A percentile compares a stretch with the other conserved stretches of the same genome.
phyloP scores from a whole-genome alignment of 768 basidiomycete genomes.

The Boletellus emodensis region DNA sequence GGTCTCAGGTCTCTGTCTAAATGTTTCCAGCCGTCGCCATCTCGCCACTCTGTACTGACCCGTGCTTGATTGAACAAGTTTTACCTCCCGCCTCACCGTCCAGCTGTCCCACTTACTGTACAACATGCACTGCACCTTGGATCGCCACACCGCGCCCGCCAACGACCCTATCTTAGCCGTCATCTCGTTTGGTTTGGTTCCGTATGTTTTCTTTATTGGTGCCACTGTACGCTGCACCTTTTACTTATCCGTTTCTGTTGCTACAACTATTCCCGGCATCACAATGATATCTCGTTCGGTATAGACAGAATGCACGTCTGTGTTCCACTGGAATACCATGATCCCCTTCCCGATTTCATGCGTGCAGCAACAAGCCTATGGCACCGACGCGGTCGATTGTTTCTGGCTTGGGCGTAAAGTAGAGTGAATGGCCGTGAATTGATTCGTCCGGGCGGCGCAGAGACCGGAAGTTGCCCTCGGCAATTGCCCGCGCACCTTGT shows the following conservation, averaged over 20 bases:
- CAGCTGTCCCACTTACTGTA: conserved; percentile 22
- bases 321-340: conserved; percentile 15
- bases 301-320: conserved; percentile 22
- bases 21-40: neutral
- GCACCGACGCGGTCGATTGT: too few species aligned
- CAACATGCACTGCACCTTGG: conserved; percentile 20
- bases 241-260: conserved; percentile 30
- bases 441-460: too few species aligned
- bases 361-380: neutral
- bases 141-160: conserved; percentile 14
- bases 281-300: conserved; percentile 28
- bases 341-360: neutral
- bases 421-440: too few species aligned
- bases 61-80: conserved; percentile 12
- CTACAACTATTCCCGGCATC: conserved; percentile 29
- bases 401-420: neutral
- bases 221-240: conserved; percentile 22
- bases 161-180: conserved; percentile 19
- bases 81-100: conserved; percentile 11
- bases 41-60: neutral
- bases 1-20: conserved; percentile 1
- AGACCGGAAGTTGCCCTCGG: conserved; percentile 4
- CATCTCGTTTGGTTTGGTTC: conserved; percentile 16
- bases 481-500: neutral
- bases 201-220: conserved; percentile 25